Evolutionary conservation across 2,329 filamentous ascomycete genomes (phyloP), one percentile per base, ranked within the genome.

Genomic region (Rosellinia necatrix): DNA sequence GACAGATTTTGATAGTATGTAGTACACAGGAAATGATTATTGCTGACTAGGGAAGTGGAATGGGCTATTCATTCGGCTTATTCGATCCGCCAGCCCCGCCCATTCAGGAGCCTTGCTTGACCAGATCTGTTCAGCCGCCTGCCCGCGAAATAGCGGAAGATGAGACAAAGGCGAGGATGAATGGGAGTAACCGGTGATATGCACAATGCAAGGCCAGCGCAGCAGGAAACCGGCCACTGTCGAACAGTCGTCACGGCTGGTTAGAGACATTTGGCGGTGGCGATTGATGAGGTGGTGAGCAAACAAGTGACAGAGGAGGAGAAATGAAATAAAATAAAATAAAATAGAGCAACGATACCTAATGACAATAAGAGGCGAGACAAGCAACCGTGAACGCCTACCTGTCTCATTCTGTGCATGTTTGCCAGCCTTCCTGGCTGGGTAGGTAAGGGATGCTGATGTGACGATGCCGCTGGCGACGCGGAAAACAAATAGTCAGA

Each of bases 141-240:
- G 19, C 37, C 17, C 21, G 42, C 25, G 41, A 44, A 57, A 54
- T 40, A 47, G 44, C 49, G 40, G 54, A 38, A 24, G 10, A 35
- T 19, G 38, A 43, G 29, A 53, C 43, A 21, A 19, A 21, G 25
- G 12, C 27, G 32, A 2, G 37, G 24, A 35, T 24, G 40, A 46
- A 29, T 13, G 40, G 24, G 2, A 43, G 15, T 53, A 50, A 59
- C 56, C 61, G 53, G 58, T 61, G 59, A 58, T 58, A 66, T 64
- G 65, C 63, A 62, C 59, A 55, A 68, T 68, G 65, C 65, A 68
- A 56, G 62, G 65, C 65, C 64, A 68, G 55, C 65, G 53, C 56
- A 61, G 56, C 59, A 61, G 51, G 53, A 40, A 48, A 30, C 48
- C 59, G 49, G 56, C 56, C 56, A 48, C 44, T 61, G 49, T 30